A percentile compares a stretch with the other conserved stretches of the same genome.
Conservation (phyloP, 164 flowering plant species). For the Akebia trifoliata region DNA sequence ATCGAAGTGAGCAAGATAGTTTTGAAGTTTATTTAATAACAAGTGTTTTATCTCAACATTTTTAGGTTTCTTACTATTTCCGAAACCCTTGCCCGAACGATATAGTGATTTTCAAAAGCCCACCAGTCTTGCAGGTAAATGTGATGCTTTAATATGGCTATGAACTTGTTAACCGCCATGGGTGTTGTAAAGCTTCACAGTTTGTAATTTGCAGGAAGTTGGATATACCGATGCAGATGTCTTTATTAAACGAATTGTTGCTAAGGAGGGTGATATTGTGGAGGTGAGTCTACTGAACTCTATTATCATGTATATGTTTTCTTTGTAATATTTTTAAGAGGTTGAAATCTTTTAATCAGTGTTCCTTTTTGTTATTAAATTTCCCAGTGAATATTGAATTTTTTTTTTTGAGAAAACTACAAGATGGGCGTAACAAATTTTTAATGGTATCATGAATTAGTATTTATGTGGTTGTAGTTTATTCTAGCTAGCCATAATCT, state of each 20-base stretch:
- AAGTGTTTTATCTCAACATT: constrained; percentile 16
- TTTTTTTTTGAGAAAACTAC: too few relatives aligned
- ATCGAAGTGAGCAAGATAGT: constrained; percentile 2
- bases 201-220: constrained; percentile 65
- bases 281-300: constrained; percentile 48
- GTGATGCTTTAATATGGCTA: neutral
- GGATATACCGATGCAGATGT: constrained; percentile 96
- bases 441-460: too few relatives aligned
- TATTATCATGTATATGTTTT: neutral
- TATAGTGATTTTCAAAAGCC: constrained; percentile 90
- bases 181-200: neutral
- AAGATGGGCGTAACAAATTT: too few relatives aligned
- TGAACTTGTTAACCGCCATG: neutral
- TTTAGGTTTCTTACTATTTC: constrained; percentile 85
- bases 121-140: constrained; percentile 61
- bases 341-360: neutral
- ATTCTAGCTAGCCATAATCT: too few relatives aligned
- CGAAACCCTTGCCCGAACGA: constrained; percentile 95
- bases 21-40: constrained; percentile 9
- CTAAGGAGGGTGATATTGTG: constrained; percentile 86
- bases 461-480: too few relatives aligned
- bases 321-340: neutral
- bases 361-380: neutral
- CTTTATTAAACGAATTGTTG: constrained; percentile 86
- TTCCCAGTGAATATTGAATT: too few relatives aligned